Conservation (phyloP, 2,329 filamentous ascomycete genomes). For the Cadophora sp. region DNA sequence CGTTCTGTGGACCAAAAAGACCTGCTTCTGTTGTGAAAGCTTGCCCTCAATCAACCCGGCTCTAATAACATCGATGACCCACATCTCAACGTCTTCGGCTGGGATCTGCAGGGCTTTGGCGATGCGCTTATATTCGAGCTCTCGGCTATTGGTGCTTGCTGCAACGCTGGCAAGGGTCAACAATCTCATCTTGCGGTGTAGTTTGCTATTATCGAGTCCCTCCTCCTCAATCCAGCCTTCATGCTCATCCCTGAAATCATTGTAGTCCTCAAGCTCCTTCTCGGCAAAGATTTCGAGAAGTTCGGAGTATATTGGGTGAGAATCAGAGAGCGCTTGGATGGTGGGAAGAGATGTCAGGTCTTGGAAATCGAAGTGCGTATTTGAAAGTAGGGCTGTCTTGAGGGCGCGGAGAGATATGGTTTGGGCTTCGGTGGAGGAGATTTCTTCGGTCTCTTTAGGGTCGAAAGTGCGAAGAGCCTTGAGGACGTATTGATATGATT, state of each 20-base stretch:
- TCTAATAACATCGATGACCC: conserved; percentile 98
- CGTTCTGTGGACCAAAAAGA: conserved; percentile 94
- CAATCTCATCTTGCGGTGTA: conserved; percentile 95
- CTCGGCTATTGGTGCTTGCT: conserved; percentile 80
- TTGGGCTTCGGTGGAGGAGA: conserved; percentile 65
- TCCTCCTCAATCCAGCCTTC: conserved; percentile 82
- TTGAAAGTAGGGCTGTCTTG: conserved; percentile 69
- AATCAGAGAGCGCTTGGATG: conserved; percentile 85
- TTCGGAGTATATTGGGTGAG: conserved; percentile 85
- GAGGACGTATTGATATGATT: conserved; percentile 71
- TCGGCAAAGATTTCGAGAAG: conserved; percentile 95
- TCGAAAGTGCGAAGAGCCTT: conserved; percentile 68
- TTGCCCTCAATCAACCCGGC: conserved; percentile 96
- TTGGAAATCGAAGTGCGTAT: conserved; percentile 75
- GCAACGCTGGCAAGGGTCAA: conserved; percentile 91
- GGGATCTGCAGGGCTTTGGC: conserved; percentile 85
- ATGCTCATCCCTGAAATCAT: conserved; percentile 93
- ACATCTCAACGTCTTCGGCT: conserved; percentile 88
- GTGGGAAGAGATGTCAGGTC: conserved; percentile 74
- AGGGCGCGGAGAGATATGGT: conserved; percentile 70
- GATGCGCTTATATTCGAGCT: conserved; percentile 88
- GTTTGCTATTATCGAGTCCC: conserved; percentile 71
- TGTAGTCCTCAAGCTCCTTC: conserved; percentile 93
- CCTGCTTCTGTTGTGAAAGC: conserved; percentile 88
- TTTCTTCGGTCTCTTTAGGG: conserved; percentile 58